These are phyloP conservation scores for Geoglossum glabrum DNA, from an alignment of 495 filamentous ascomycete species.

Conservation along the genomic window DNA sequence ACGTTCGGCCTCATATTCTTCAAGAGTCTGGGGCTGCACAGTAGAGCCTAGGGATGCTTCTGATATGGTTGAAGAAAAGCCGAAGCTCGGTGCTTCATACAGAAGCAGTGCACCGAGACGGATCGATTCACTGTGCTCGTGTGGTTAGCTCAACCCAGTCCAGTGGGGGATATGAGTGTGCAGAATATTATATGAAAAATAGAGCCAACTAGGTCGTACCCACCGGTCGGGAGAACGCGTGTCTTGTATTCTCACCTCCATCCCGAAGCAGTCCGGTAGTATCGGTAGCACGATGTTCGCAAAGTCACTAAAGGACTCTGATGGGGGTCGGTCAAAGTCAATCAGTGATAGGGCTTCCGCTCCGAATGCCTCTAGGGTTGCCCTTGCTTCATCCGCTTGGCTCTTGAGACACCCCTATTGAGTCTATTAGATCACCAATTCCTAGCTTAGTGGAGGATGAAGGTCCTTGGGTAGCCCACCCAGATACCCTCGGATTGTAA, in stretches of 20 bases:
- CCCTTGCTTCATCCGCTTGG: neutral
- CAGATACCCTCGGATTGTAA: neutral
- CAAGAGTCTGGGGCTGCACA: neutral
- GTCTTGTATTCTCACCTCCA: neutral
- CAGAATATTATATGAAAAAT: neutral
- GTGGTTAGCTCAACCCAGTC: neutral
- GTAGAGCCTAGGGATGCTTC: neutral
- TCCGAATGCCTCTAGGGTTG: neutral
- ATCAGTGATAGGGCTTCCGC: neutral
- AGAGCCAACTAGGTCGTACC: neutral
- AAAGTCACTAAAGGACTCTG: neutral
- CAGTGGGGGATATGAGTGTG: neutral
- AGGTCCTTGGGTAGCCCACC: neutral
- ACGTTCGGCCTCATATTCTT: neutral
- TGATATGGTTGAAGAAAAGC: too few relatives aligned
- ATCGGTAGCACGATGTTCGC: neutral
- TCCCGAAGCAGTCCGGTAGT: neutral
- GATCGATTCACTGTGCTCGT: neutral
- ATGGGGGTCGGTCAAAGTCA: neutral
- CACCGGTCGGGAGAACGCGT: neutral
- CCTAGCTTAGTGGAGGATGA: neutral
- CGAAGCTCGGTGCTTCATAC: neutral
- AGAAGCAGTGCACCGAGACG: neutral
- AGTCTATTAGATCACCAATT: neutral
- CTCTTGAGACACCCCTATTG: neutral